These are phyloP conservation scores for Cystobasidium onofrii DNA, from an alignment of 768 basidiomycete species.

Conservation along the genomic window DNA sequence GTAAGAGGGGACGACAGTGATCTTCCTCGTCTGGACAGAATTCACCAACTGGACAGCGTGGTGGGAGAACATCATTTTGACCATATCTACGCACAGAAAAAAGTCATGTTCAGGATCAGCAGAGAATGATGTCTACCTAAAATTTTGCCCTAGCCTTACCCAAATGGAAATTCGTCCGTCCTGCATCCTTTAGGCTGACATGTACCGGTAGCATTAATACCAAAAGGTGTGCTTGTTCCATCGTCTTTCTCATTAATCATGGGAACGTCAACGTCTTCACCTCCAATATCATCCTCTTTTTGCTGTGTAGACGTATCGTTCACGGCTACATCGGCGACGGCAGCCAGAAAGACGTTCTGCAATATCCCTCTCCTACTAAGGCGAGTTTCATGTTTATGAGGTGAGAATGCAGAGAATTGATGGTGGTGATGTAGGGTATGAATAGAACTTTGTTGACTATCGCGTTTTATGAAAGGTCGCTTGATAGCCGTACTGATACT, in stretches of 20 bases:
- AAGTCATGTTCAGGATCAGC: not conserved
- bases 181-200: constrained; percentile 66
- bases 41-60: constrained; percentile 55
- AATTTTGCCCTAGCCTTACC: constrained; percentile 50
- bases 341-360: constrained; percentile 18
- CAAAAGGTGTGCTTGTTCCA: not conserved
- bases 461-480: not conserved
- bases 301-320: not conserved
- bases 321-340: not conserved
- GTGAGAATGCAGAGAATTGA: not conserved
- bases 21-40: constrained; percentile 83
- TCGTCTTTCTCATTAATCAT: not conserved
- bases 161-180: constrained; percentile 68
- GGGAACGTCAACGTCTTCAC: not conserved
- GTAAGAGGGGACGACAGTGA: constrained; percentile 56
- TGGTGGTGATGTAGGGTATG: not conserved
- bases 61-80: constrained; percentile 50
- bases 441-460: not conserved
- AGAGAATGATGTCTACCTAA: constrained; percentile 3
- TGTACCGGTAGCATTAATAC: constrained; percentile 44
- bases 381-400: not conserved
- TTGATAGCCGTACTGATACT: not conserved
- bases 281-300: no score
- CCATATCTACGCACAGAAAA: constrained; percentile 34
- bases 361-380: not conserved